A percentile compares a stretch with the other conserved stretches of the same genome.
phyloP scores from a whole-genome alignment of 495 filamentous ascomycete genomes.

The Aspergillus cristatus region DNA sequence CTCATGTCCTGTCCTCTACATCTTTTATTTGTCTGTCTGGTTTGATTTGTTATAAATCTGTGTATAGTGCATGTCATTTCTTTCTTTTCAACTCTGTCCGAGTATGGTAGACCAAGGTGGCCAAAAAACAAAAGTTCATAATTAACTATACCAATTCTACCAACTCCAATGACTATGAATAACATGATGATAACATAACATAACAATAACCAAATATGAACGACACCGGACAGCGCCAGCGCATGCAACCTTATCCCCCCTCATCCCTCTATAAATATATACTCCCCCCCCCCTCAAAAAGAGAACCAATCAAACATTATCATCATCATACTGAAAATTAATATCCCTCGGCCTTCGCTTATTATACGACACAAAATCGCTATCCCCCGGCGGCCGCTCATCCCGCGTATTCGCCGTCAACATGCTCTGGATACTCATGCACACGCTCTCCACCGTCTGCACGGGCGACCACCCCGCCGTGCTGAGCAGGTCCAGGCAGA shows the following conservation, averaged over 20 bases:
- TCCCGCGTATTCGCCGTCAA: conserved; percentile 87
- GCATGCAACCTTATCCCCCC: no score
- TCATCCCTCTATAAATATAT: no score
- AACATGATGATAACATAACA: no score
- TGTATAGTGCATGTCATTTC: conserved; percentile 19
- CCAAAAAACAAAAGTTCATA: background rate
- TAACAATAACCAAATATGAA: no score
- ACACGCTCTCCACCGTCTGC: conserved; percentile 93
- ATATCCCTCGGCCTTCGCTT: conserved; percentile 72
- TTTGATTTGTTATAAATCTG: conserved; percentile 6
- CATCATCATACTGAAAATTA: conserved; percentile 81
- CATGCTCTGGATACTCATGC: conserved; percentile 98
- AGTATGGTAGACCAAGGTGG: no score
- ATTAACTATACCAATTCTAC: no score
- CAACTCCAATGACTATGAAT: no score
- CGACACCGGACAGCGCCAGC: no score
- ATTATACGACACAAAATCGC: conserved; percentile 74
- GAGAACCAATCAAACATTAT: conserved; percentile 50
- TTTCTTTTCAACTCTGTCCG: background rate
- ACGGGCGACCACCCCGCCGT: conserved; percentile 87
- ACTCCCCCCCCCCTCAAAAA: no score
- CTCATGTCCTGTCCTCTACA: conserved; percentile 4
- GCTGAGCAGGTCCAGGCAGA: conserved; percentile 91
- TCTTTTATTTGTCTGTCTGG: conserved; percentile 4
- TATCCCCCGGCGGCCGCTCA: conserved; percentile 76